Conservation (phyloP, 257 asterid species). For the Plantago elongata region DNA sequence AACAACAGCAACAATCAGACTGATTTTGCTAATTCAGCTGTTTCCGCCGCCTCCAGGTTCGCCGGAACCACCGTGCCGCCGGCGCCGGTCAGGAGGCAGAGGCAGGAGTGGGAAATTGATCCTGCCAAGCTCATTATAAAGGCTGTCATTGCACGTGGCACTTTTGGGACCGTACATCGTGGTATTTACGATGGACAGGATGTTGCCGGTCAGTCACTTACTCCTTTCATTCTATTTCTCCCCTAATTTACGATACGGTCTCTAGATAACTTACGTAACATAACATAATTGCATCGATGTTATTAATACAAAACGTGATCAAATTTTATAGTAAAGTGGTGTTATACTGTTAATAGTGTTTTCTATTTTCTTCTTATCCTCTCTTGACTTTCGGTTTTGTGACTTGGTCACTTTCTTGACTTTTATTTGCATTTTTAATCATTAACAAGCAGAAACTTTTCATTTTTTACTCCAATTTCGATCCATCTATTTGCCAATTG, state of each 20-base stretch:
- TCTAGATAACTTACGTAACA: no score
- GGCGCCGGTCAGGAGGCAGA: conserved; percentile 32
- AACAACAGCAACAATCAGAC: conserved; percentile 40
- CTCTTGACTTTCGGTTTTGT: no score
- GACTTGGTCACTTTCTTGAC: no score
- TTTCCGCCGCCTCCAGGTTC: conserved; percentile 11
- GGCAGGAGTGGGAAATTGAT: conserved; percentile 90
- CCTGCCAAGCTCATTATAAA: conserved; percentile 63
- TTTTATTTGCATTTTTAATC: conserved; percentile 1
- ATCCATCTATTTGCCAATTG: no score
- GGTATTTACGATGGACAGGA: conserved; percentile 79
- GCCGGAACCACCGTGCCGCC: conserved; percentile 17
- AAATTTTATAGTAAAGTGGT: no score
- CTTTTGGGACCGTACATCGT: conserved; percentile 87
- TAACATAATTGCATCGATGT: no score
- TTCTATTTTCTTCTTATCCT: no score
- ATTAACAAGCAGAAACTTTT: neutral
- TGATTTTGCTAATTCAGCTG: conserved; percentile 15
- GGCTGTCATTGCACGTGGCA: conserved; percentile 72
- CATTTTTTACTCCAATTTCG: no score
- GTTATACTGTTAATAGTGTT: no score
- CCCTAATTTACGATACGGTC: no score
- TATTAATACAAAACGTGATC: no score
- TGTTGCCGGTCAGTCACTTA: conserved; percentile 67
- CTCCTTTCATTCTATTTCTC: neutral